A percentile compares a stretch with the other conserved stretches of the same genome.
These are phyloP conservation scores for Aquilaria malaccensis DNA, from an alignment of 345 rosid species.

Conservation along the genomic window DNA sequence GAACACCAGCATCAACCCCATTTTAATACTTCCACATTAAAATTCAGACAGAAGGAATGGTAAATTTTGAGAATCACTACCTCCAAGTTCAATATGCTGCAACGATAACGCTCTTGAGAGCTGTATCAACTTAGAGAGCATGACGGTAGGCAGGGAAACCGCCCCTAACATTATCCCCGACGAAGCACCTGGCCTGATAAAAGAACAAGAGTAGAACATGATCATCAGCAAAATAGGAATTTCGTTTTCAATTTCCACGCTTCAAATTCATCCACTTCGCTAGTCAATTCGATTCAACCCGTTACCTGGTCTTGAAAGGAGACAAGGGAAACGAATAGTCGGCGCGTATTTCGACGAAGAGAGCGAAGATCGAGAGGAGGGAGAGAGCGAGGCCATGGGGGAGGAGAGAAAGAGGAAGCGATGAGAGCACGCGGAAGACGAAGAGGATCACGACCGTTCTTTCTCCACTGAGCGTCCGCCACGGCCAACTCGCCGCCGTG, in stretches of 20 bases:
- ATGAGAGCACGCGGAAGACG: constrained; percentile 37
- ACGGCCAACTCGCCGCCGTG: constrained; percentile 23
- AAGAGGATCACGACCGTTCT: constrained; percentile 67
- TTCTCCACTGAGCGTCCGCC: constrained; percentile 58
- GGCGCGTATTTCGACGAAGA: constrained; percentile 56
- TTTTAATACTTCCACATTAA: not conserved
- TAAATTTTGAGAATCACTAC: constrained; percentile 43
- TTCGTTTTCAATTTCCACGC: no score
- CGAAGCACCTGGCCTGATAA: constrained; percentile 66
- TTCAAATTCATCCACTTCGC: no score
- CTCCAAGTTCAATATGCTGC: constrained; percentile 44
- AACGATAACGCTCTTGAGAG: constrained; percentile 51
- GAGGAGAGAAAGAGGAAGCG: constrained; percentile 58
- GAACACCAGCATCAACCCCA: constrained; percentile 1
- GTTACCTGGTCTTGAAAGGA: constrained; percentile 53
- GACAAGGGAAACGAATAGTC: constrained; percentile 37
- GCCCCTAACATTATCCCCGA: constrained; percentile 88
- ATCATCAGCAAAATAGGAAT: not conserved
- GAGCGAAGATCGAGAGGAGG: constrained; percentile 46
- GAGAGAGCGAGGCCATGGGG: constrained; percentile 60
- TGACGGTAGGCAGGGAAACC: constrained; percentile 69
- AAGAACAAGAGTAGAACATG: not conserved
- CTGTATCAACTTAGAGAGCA: constrained; percentile 72
- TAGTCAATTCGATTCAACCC: not conserved
- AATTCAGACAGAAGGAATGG: not conserved